A percentile compares a stretch with the other conserved stretches of the same genome.
These are phyloP conservation scores for Phaeoacremonium minimum DNA, from an alignment of 2,329 filamentous ascomycete species.

Conservation along the genomic window DNA sequence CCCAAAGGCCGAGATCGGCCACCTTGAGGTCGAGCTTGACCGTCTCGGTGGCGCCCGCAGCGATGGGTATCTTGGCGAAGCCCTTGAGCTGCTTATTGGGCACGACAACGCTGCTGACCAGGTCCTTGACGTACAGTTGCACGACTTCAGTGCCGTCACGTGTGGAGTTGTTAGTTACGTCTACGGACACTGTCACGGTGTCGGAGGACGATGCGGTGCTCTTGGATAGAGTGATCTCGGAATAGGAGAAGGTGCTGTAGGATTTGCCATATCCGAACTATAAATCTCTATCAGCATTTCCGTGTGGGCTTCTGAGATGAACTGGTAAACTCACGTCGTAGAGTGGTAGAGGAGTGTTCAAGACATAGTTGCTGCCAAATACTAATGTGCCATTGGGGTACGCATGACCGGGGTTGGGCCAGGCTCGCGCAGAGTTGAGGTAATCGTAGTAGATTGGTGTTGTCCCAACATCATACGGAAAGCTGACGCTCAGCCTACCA, in stretches of 20 bases:
- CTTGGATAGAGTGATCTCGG: constrained; percentile 45
- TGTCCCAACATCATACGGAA: constrained; percentile 63
- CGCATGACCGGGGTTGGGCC: constrained; percentile 46
- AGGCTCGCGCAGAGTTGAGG: constrained; percentile 58
- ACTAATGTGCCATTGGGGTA: constrained; percentile 55
- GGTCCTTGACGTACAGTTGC: constrained; percentile 63
- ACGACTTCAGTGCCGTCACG: constrained; percentile 63
- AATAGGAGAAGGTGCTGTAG: constrained; percentile 61
- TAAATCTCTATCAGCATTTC: too few relatives aligned
- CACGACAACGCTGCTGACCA: constrained; percentile 57
- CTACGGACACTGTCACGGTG: constrained; percentile 53
- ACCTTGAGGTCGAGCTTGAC: constrained; percentile 49
- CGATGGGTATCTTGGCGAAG: constrained; percentile 61
- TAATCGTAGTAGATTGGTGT: constrained; percentile 70
- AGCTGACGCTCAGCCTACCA: constrained; percentile 62
- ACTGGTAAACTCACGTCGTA: constrained; percentile 38
- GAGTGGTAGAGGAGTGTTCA: constrained; percentile 53
- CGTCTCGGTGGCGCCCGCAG: constrained; percentile 53
- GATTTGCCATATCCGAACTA: constrained; percentile 64
- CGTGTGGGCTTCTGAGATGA: too few relatives aligned
- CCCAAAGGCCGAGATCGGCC: constrained; percentile 51
- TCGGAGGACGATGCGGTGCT: constrained; percentile 40
- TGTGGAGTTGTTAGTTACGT: constrained; percentile 55
- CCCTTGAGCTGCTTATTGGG: constrained; percentile 63
- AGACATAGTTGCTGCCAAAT: constrained; percentile 63